phyloP scores from a whole-genome alignment of 2,329 filamentous ascomycete species.

The Ampelomyces quisqualis region DNA sequence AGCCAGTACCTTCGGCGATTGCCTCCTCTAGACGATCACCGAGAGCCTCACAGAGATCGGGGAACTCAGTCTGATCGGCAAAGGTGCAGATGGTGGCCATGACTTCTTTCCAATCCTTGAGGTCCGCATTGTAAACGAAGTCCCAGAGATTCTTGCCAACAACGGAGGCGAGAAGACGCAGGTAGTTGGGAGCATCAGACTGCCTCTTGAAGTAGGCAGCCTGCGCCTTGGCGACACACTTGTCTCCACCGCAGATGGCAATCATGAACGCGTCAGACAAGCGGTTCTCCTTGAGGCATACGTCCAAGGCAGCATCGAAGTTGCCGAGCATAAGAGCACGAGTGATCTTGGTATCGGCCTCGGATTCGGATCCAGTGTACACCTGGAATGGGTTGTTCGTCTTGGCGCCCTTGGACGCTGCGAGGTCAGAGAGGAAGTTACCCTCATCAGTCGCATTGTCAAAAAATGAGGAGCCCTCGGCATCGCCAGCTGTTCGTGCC shows the following conservation, averaged over 20 bases:
- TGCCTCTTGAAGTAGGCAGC: conserved; percentile 85
- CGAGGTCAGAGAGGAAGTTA: conserved; percentile 80
- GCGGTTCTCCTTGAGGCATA: conserved; percentile 83
- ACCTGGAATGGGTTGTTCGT: conserved; percentile 94
- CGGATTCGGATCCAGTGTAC: conserved; percentile 78
- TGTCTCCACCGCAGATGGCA: conserved; percentile 92
- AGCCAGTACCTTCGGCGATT: conserved; percentile 53
- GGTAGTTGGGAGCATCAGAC: conserved; percentile 81
- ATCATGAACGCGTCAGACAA: conserved; percentile 98
- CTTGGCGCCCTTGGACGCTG: conserved; percentile 86
- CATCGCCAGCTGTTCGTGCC: conserved; percentile 49
- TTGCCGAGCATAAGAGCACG: conserved; percentile 84
- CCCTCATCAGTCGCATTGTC: conserved; percentile 68
- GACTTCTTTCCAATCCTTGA: conserved; percentile 93
- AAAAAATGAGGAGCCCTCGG: conserved; percentile 72
- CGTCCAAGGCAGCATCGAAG: conserved; percentile 84
- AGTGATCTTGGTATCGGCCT: conserved; percentile 83
- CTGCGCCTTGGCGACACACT: conserved; percentile 92
- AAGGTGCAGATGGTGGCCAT: conserved; percentile 97
- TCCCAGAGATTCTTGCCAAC: conserved; percentile 98
- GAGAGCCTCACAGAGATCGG: conserved; percentile 90
- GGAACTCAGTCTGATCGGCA: conserved; percentile 85
- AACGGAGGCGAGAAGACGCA: conserved; percentile 85
- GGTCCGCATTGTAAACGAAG: conserved; percentile 91
- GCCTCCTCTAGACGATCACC: conserved; percentile 85